Conservation (phyloP, 2,329 filamentous ascomycete genomes). For the Dactylellina drechsleri region DNA sequence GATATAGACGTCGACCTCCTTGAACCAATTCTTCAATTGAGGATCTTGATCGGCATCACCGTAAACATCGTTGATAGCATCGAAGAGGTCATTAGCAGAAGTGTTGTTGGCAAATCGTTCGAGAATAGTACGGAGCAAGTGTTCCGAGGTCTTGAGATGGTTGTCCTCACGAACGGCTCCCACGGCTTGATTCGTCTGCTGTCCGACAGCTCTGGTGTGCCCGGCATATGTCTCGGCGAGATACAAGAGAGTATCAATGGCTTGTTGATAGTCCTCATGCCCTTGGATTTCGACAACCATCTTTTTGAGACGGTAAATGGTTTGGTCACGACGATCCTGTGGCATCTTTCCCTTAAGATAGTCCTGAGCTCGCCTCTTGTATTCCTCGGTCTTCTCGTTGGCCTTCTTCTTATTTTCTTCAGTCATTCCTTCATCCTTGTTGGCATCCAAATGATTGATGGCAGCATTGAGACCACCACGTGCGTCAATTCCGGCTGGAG, state of each 20-base stretch:
- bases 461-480: conserved; percentile 60
- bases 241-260: conserved; percentile 85
- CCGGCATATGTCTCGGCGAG: conserved; percentile 85
- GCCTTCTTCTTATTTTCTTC: conserved; percentile 69
- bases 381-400: conserved; percentile 60
- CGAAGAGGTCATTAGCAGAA: conserved; percentile 85
- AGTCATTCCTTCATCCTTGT: conserved; percentile 71
- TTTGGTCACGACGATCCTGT: conserved; percentile 89
- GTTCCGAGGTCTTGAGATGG: conserved; percentile 76
- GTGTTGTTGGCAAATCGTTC: conserved; percentile 97
- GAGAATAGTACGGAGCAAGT: conserved; percentile 84
- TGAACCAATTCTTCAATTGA: conserved; percentile 91
- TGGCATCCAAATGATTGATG: conserved; percentile 66
- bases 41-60: conserved; percentile 84
- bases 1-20: conserved; percentile 77
- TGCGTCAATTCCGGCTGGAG: conserved; percentile 66
- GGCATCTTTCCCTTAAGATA: conserved; percentile 90
- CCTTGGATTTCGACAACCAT: conserved; percentile 97
- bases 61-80: conserved; percentile 86
- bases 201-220: conserved; percentile 74
- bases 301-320: conserved; percentile 93
- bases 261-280: conserved; percentile 90
- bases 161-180: conserved; percentile 76
- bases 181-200: conserved; percentile 74
- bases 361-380: conserved; percentile 69